Conservation (phyloP, 2,329 filamentous ascomycete species). For the Monosporascus sp. region DNA sequence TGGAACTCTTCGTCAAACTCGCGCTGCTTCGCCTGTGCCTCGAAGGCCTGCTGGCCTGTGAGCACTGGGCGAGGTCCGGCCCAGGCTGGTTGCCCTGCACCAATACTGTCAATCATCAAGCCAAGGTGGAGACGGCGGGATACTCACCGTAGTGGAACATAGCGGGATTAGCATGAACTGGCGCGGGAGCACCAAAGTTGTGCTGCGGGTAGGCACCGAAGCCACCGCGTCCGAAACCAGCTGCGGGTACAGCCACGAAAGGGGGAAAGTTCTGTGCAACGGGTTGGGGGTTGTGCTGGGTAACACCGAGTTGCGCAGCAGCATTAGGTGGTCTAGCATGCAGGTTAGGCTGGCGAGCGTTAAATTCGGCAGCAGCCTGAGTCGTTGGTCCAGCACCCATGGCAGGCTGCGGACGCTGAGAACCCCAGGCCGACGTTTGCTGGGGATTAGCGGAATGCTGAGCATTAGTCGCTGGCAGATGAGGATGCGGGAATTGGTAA, state of each 20-base stretch:
- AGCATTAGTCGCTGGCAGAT: background rate
- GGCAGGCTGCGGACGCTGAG: background rate
- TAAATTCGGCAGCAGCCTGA: background rate
- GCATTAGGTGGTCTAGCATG: too few relatives aligned
- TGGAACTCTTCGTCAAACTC: conserved; percentile 11
- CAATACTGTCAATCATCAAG: background rate
- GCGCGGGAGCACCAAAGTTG: background rate
- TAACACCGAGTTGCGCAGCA: too few relatives aligned
- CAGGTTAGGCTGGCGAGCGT: too few relatives aligned
- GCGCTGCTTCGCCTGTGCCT: conserved; percentile 1
- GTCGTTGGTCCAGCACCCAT: background rate
- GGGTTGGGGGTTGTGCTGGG: too few relatives aligned
- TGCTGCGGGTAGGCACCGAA: background rate
- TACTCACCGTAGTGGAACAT: background rate
- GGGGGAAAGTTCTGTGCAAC: too few relatives aligned
- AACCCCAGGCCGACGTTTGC: background rate
- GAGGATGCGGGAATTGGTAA: background rate
- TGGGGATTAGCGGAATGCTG: too few relatives aligned
- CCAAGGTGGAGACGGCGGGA: background rate
- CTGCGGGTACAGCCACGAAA: too few relatives aligned
- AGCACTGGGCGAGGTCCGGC: background rate
- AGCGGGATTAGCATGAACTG: background rate
- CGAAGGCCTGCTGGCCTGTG: background rate
- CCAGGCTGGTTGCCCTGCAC: background rate
- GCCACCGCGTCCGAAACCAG: background rate